Evolutionary conservation across 345 rosid genomes (phyloP).

Genomic region (Populus tremula): DNA sequence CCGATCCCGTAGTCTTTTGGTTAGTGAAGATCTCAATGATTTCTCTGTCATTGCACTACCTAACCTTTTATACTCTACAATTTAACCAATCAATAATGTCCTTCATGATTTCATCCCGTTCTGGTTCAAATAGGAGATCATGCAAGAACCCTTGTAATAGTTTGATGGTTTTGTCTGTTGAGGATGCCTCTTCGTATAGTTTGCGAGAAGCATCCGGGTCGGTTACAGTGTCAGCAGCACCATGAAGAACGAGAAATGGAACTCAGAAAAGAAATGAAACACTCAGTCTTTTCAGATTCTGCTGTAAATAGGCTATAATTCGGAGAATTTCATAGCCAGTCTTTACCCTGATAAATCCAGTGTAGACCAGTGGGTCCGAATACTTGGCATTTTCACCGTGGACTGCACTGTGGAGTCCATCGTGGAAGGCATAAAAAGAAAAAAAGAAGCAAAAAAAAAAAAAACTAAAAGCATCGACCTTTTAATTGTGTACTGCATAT

Average conservation of each 20-base stretch:
- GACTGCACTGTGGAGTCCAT: no score
- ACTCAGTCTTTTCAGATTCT: constrained; percentile 16
- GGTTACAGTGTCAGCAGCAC: constrained; percentile 29
- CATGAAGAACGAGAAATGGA: constrained; percentile 32
- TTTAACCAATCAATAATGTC: constrained; percentile 27
- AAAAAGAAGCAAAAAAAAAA: no score
- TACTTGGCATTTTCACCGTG: no score
- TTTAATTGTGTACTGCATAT: no score
- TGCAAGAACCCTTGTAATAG: constrained; percentile 24
- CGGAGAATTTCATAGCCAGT: no score
- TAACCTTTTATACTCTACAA: constrained; percentile 34
- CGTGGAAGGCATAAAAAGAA: no score
- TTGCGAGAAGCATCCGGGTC: constrained; percentile 27
- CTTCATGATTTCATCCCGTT: constrained; percentile 16
- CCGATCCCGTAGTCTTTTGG: background rate
- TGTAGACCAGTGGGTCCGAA: no score
- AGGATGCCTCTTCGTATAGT: constrained; percentile 24
- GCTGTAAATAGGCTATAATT: constrained; percentile 23
- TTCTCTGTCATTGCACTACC: constrained; percentile 2
- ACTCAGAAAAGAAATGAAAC: no score
- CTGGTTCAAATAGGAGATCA: constrained; percentile 30
- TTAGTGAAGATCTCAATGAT: background rate
- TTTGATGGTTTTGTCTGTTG: constrained; percentile 27
- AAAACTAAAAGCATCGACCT: no score
- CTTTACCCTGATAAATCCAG: no score